These are phyloP conservation scores for Lithospermum erythrorhizon DNA, from an alignment of 257 asterid genomes.

Conservation along the genomic window DNA sequence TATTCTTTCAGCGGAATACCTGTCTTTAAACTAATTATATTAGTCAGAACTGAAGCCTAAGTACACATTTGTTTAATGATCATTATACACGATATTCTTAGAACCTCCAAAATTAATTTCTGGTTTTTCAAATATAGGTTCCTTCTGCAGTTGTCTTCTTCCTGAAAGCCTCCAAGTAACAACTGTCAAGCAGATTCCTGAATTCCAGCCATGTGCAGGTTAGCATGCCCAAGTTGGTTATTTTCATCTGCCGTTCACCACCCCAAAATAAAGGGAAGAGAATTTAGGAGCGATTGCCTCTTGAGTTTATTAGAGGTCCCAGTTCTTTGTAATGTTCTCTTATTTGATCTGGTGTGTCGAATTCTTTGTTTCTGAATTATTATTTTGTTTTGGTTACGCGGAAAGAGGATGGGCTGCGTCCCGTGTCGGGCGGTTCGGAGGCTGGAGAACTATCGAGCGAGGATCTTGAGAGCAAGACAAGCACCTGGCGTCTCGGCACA, in stretches of 20 bases:
- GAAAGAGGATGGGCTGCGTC: constrained; percentile 40
- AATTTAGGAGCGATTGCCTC: neutral
- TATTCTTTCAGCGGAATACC: too few species aligned
- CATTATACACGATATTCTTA: neutral
- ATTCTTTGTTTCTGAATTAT: neutral
- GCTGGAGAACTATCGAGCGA: constrained; percentile 29
- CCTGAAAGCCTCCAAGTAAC: constrained; percentile 48
- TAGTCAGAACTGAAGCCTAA: neutral
- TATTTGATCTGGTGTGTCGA: neutral
- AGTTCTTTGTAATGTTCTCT: neutral
- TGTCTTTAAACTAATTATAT: too few species aligned
- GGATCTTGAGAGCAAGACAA: constrained; percentile 35
- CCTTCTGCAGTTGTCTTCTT: constrained; percentile 45
- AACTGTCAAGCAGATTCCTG: constrained; percentile 42
- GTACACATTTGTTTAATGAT: neutral
- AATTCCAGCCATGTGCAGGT: constrained; percentile 36
- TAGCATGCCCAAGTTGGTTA: neutral
- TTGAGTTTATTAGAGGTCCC: neutral
- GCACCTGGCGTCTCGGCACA: constrained; percentile 22
- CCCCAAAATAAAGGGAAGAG: constrained; percentile 1
- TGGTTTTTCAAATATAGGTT: constrained; percentile 24
- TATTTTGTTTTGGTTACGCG: constrained; percentile 2
- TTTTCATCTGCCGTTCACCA: neutral
- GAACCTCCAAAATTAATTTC: neutral
- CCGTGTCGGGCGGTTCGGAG: constrained; percentile 20